These are phyloP conservation scores for Ceratobasidium sp. DNA, from an alignment of 1,284 basidiomycete species.

Conservation along the genomic window DNA sequence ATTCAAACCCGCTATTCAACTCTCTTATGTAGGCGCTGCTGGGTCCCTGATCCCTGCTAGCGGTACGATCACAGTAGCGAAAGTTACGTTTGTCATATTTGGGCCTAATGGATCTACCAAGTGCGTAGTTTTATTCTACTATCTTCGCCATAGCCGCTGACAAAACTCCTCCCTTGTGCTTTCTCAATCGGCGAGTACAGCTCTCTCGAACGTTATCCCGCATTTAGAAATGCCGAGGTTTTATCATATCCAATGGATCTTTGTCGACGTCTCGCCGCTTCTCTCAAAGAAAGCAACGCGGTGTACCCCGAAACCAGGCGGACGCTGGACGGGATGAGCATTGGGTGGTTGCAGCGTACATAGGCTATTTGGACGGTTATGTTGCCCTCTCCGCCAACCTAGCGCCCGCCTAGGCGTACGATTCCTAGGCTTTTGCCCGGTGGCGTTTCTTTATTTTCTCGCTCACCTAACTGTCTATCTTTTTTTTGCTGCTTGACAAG, in stretches of 20 bases:
- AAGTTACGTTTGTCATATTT: conserved; percentile 76
- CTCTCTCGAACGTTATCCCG: conserved; percentile 33
- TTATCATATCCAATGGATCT: conserved; percentile 75
- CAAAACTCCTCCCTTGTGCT: conserved; percentile 30
- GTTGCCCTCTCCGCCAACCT: too few species aligned
- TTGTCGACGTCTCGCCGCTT: conserved; percentile 67
- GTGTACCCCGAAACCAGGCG: conserved; percentile 76
- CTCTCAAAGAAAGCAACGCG: conserved; percentile 73
- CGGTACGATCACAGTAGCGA: conserved; percentile 69
- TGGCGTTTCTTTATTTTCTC: too few species aligned
- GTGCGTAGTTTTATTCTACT: conserved; percentile 51
- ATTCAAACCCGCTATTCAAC: conserved; percentile 83
- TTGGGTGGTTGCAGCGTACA: conserved; percentile 69
- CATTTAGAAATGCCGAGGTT: conserved; percentile 80
- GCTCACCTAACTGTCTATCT: too few species aligned
- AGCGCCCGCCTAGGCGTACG: too few species aligned
- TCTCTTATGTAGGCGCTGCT: conserved; percentile 69
- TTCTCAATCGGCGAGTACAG: conserved; percentile 54
- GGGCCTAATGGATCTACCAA: conserved; percentile 60
- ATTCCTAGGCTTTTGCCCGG: too few species aligned
- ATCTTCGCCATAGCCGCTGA: conserved; percentile 14
- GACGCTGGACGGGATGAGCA: conserved; percentile 75
- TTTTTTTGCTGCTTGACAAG: too few species aligned
- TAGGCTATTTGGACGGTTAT: too few species aligned
- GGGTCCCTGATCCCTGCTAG: conserved; percentile 66